Evolutionary conservation across 2,329 filamentous ascomycete species (phyloP).

Genomic region (Colletotrichum nymphaeae): DNA sequence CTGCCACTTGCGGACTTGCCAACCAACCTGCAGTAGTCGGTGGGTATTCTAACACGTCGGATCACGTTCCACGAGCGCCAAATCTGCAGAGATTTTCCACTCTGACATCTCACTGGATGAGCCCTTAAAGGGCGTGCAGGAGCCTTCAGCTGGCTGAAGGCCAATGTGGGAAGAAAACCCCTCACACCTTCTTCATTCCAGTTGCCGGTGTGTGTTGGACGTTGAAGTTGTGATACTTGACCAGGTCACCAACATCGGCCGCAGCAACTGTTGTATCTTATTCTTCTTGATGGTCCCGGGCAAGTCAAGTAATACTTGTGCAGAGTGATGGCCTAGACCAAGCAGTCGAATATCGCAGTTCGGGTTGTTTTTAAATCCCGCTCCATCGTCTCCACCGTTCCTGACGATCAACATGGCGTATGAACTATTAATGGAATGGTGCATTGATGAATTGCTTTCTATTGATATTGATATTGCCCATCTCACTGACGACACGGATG

Average conservation of each 20-base stretch:
- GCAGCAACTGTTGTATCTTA: background rate
- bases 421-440: background rate
- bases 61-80: background rate
- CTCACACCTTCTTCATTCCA: background rate
- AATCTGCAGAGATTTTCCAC: conserved; percentile 17
- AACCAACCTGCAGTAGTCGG: conserved; percentile 32
- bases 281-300: background rate
- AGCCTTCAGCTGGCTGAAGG: background rate
- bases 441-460: background rate
- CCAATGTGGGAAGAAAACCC: background rate
- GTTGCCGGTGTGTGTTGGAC: no score
- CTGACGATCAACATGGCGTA: conserved; percentile 2
- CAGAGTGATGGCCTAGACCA: background rate
- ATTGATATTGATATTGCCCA: background rate
- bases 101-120: background rate
- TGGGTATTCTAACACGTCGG: conserved; percentile 20
- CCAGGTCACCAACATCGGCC: background rate
- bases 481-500: background rate
- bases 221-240: background rate
- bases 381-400: background rate
- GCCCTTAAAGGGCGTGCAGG: conserved; percentile 15
- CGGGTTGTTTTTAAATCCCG: background rate
- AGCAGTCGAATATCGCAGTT: background rate
- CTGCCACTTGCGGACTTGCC: conserved; percentile 4
- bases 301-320: background rate